phyloP scores from a whole-genome alignment of 2,329 filamentous ascomycete genomes.

The Ceratocystis huliohia region DNA sequence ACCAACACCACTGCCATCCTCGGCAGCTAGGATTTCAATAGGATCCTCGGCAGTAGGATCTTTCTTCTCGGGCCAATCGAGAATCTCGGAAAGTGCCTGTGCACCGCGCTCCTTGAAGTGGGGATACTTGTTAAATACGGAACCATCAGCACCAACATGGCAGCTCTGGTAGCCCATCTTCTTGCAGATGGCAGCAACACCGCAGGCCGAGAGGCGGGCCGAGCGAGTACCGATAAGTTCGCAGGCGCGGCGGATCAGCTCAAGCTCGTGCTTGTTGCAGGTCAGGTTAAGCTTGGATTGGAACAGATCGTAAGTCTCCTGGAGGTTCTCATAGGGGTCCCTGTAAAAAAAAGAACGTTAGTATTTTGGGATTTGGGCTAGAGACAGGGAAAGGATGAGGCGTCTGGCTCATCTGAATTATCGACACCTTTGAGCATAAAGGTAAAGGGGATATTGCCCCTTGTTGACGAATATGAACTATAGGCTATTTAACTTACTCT shows the following conservation, averaged over 20 bases:
- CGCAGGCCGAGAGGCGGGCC: conserved; percentile 83
- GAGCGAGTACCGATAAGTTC: conserved; percentile 92
- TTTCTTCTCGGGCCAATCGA: conserved; percentile 66
- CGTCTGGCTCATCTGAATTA: background rate
- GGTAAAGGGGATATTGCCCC: background rate
- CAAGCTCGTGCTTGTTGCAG: conserved; percentile 65
- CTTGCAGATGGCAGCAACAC: conserved; percentile 89
- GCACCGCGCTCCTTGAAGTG: conserved; percentile 93
- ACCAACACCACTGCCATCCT: conserved; percentile 75
- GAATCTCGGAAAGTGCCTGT: conserved; percentile 79
- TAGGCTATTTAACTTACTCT: conserved; percentile 42
- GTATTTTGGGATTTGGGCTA: background rate
- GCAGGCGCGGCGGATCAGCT: conserved; percentile 75
- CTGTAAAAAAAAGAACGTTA: conserved; percentile 30
- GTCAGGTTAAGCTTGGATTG: conserved; percentile 59
- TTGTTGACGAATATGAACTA: background rate
- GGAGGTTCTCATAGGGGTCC: conserved; percentile 90
- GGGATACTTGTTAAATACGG: conserved; percentile 98
- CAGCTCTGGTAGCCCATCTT: conserved; percentile 83
- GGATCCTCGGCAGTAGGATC: conserved; percentile 65
- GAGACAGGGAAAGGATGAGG: background rate
- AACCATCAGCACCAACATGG: conserved; percentile 93
- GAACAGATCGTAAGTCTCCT: conserved; percentile 77
- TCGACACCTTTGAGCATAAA: background rate
- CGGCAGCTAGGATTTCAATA: conserved; percentile 74